Conservation (phyloP, 1,284 basidiomycete genomes). For the Heterobasidion occidentale region DNA sequence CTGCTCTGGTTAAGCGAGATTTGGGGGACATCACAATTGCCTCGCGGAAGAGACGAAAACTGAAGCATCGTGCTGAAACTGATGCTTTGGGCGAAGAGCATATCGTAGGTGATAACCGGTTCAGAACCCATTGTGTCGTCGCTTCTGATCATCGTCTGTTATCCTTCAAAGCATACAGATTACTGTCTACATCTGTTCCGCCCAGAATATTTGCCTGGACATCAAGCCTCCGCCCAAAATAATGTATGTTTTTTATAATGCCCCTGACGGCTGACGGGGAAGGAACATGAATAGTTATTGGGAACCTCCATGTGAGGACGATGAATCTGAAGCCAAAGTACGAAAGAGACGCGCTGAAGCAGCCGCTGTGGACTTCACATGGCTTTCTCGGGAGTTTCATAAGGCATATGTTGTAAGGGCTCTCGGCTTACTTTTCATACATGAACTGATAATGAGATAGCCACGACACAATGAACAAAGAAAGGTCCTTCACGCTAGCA, state of each 20-base stretch:
- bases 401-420: constrained; percentile 16
- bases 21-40: constrained; percentile 1
- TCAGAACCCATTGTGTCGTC: not conserved
- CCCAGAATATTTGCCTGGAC: constrained; percentile 18
- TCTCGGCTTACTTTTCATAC: not conserved
- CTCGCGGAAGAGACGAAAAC: constrained; percentile 8
- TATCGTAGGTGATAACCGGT: not conserved
- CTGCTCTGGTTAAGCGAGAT: constrained; percentile 3
- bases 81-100: not conserved
- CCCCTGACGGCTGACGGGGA: not conserved
- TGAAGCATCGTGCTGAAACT: not conserved
- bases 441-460: constrained; percentile 6
- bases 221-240: constrained; percentile 17
- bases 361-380: constrained; percentile 23
- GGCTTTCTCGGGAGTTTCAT: constrained; percentile 17
- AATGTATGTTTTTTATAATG: constrained; percentile 13
- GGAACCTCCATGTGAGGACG: constrained; percentile 23
- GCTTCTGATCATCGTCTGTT: not conserved
- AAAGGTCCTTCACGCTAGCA: constrained; percentile 10
- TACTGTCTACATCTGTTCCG: constrained; percentile 17
- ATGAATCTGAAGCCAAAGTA: constrained; percentile 17
- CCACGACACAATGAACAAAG: constrained; percentile 7
- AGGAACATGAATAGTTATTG: constrained; percentile 12
- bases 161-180: constrained; percentile 20
- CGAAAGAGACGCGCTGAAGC: constrained; percentile 18